Evolutionary conservation across 768 basidiomycete species (phyloP), one percentile per base, ranked within the genome.

Genomic region (Tremella fuciformis): DNA sequence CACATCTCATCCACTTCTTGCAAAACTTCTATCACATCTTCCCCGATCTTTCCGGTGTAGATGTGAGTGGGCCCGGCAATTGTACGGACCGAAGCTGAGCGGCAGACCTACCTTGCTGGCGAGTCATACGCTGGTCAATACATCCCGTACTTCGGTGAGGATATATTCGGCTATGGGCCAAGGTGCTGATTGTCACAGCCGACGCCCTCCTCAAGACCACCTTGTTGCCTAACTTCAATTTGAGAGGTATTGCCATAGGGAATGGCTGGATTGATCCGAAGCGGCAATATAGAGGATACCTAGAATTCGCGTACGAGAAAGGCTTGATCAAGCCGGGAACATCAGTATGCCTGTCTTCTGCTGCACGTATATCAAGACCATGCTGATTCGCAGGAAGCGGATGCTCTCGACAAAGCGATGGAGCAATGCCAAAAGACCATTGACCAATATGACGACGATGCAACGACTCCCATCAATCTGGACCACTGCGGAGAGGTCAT

Each of bases 41-140:
- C 70, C 94, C 96, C 0, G 92, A 99, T 71, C 88, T 90, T 71
- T 72, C 80, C 64, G 78, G 79, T 40, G 82, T 89, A 70, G 93
- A 97, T 77, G 91, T 94, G 69, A 66, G 91, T 82, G 25, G 9
- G 22, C n/a, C 18, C 29, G 13, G 29, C 2, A 8, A 3, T 39
- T 40, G 18, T 38, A 34, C 16, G 19, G 21, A 8, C 7, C 18
- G 51, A n/a, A 8, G 9, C 51, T 49, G 22, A 42, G 34, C 29
- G 1, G 6, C 21, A 98, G 93, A 96, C 93, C 6, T 99, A 93
- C 77, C 78, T 99, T 3, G 89, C 88, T 0, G 96, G 96, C 59
- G 96, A 99, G 80, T 92, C 90, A 60, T 99, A 85, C 76, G 96
- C 93, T 24, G 96, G 96, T 21, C 93, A 98, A 79, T 98, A 88